These are phyloP conservation scores for Aspergillus sp. DNA, from an alignment of 2,329 filamentous ascomycete genomes.

Conservation along the genomic window DNA sequence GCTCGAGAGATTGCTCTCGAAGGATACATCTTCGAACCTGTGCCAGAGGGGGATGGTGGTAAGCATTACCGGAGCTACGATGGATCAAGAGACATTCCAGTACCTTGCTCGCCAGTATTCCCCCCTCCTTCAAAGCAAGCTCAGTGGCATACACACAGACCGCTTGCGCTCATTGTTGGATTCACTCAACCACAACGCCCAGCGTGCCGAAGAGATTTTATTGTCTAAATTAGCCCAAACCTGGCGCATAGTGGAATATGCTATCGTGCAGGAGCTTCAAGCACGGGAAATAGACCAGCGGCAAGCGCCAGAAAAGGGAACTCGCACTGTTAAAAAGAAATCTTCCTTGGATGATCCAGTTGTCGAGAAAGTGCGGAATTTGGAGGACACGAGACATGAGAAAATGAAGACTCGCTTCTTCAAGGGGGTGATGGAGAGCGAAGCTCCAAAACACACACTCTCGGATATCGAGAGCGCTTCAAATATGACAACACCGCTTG, in stretches of 20 bases:
- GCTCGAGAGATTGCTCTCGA: conserved; percentile 51
- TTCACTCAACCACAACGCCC: conserved; percentile 55
- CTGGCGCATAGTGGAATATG: conserved; percentile 57
- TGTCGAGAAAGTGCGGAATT: conserved; percentile 24
- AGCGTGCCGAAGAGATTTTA: conserved; percentile 52
- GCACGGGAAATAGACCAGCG: conserved; percentile 37
- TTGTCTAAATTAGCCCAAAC: conserved; percentile 56
- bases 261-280: conserved; percentile 51
- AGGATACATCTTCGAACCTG: conserved; percentile 40
- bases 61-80: conserved; percentile 47
- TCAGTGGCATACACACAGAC: conserved; percentile 22
- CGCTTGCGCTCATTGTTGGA: conserved; percentile 37
- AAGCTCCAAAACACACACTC: conserved; percentile 29
- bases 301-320: conserved; percentile 20
- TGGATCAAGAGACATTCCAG: conserved; percentile 41
- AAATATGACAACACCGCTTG: conserved; percentile 57
- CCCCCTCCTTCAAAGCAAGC: conserved; percentile 31
- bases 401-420: conserved; percentile 45
- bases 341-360: conserved; percentile 31
- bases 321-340: conserved; percentile 24
- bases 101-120: conserved; percentile 47
- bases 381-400: conserved; percentile 34
- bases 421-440: conserved; percentile 43
- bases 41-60: conserved; percentile 53
- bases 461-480: conserved; percentile 52